phyloP scores from a whole-genome alignment of 2,329 filamentous ascomycete genomes.

The Botrytis cinerea region DNA sequence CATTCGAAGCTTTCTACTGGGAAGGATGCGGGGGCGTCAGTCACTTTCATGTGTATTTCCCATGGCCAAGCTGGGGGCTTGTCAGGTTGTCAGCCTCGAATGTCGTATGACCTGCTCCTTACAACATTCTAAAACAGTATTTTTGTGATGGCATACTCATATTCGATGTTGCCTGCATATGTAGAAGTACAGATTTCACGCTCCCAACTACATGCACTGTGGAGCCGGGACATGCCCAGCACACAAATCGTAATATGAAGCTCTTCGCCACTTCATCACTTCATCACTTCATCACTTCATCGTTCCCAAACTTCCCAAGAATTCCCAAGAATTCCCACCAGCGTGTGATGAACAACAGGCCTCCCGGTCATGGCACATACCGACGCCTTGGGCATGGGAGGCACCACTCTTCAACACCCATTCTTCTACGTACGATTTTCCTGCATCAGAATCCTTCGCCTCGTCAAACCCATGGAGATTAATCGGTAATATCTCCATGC shows the following conservation, averaged over 20 bases:
- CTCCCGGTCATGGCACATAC: constrained; percentile 25
- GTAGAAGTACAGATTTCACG: not conserved
- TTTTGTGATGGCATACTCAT: not conserved
- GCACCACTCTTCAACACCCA: not conserved
- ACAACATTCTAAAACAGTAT: not conserved
- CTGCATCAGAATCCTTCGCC: constrained; percentile 12
- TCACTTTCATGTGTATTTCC: constrained; percentile 9
- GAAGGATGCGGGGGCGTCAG: constrained; percentile 15
- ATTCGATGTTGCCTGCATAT: not conserved
- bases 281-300: not conserved
- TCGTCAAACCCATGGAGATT: constrained; percentile 2
- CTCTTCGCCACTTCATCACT: not conserved
- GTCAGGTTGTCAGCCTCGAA: constrained; percentile 12
- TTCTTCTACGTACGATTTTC: not conserved
- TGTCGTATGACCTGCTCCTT: constrained; percentile 20
- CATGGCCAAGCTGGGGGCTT: constrained; percentile 8
- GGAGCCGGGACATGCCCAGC: not conserved
- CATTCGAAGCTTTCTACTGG: not conserved
- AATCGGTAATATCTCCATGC: constrained; percentile 3
- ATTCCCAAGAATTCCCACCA: not conserved
- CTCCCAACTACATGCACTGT: not conserved
- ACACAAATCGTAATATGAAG: not conserved
- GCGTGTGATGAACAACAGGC: constrained; percentile 15
- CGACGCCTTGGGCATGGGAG: constrained; percentile 30
- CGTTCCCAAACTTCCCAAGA: not conserved